Base-by-base conservation (phyloP, 768 basidiomycete genomes). In the Lentinula aciculospora region DNA sequence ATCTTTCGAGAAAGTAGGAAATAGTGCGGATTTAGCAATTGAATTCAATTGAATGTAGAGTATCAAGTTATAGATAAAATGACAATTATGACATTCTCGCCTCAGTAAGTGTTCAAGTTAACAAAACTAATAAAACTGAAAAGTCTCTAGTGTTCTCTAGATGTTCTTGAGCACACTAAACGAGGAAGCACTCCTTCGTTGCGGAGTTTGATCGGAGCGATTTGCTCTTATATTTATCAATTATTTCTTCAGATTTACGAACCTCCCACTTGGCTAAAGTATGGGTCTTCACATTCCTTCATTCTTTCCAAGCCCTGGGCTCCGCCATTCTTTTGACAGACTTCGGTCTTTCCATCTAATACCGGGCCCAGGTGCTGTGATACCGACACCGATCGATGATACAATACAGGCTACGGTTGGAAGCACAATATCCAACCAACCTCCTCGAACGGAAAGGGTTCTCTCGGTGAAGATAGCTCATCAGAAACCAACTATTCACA, bases 281-380 rank as follows among this genome's bases (percentile, higher is more conserved):
- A 65, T 66, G 70, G 64, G 65, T 39, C 65, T 68, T 50, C 68
- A 71, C 62, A 65, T 67, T 56, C 40, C 54, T 56, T 46, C 32
- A 40, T 60, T 69, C 50, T 68, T 68, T 62, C 19, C 69, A 21
- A 60, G 69, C 60, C 61, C 72, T 61, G 63, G 62, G 48, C 66
- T 66, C 42, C 71, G 67, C 60, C 71, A 68, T 61, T 71, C 75
- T 53, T 72, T 76, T 63, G 65, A 66, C 53, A 68, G 67, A 56
- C 71, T 80, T 65, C 68, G 77, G 64, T 76, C 76, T 63, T 71
- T 81, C 68, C 68, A 79, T 66, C 65, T 75, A n/a, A 19, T 42
- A 21, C 29, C 37, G 31, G 25, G 37, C 6, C 53, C 19, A 12
- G 37, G 36, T 40, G 17, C 40, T 42, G 13, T 17, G 21, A 27